Evolutionary conservation across 306 rosid species (phyloP).

Genomic region (Heteromeles arbutifolia): DNA sequence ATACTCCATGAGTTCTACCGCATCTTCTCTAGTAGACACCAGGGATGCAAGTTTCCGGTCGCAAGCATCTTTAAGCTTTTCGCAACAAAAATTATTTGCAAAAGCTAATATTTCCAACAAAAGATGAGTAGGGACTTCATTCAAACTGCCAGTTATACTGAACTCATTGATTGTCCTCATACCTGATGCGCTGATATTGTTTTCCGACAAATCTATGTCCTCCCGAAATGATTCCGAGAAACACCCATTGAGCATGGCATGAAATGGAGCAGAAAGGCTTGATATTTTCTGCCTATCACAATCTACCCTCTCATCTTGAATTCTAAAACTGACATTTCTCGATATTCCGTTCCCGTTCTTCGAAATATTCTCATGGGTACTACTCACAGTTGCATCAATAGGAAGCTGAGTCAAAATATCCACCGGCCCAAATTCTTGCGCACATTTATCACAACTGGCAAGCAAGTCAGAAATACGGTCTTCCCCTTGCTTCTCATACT

Average conservation of each 20-base stretch:
- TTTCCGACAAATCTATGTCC: constrained; percentile 71
- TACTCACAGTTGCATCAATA: constrained; percentile 15
- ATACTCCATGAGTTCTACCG: constrained; percentile 71
- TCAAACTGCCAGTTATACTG: constrained; percentile 49
- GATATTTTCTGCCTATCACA: constrained; percentile 80
- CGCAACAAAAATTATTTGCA: constrained; percentile 79
- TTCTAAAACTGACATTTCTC: constrained; percentile 46
- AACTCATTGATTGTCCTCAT: constrained; percentile 68
- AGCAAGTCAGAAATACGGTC: constrained; percentile 63
- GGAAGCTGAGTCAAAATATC: constrained; percentile 60
- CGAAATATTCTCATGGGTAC: constrained; percentile 35
- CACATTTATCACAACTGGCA: constrained; percentile 58
- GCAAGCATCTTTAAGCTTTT: constrained; percentile 67
- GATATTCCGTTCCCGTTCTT: constrained; percentile 41
- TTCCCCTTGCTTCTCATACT: constrained; percentile 85
- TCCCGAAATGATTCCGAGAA: constrained; percentile 75
- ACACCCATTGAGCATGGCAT: constrained; percentile 78
- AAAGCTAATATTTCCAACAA: constrained; percentile 73
- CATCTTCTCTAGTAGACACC: constrained; percentile 66
- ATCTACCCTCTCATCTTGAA: constrained; percentile 63
- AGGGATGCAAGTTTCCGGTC: constrained; percentile 72
- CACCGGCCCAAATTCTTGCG: constrained; percentile 57
- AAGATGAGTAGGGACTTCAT: constrained; percentile 53
- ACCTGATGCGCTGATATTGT: constrained; percentile 64
- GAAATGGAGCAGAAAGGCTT: constrained; percentile 75